Conservation (phyloP, 176 grass and related monocot genomes). For the Leersia perrieri region DNA sequence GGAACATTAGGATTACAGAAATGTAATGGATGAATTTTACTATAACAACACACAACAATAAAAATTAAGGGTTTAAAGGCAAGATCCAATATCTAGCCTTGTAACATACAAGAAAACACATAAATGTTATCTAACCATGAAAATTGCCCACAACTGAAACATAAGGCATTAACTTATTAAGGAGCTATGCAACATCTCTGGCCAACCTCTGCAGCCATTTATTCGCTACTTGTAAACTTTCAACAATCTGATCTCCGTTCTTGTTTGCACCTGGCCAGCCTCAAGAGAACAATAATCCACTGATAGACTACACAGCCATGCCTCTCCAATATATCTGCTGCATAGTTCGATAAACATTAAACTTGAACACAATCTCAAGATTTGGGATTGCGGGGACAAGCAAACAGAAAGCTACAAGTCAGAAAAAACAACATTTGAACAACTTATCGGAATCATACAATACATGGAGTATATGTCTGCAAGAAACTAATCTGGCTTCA, state of each 20-base stretch:
- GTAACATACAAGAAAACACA: neutral
- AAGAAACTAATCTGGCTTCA: neutral
- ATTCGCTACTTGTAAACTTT: neutral
- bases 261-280: neutral
- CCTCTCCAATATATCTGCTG: conserved; percentile 32
- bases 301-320: neutral
- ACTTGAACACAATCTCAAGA: neutral
- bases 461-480: neutral
- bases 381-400: neutral
- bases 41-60: neutral
- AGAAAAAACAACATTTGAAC: neutral
- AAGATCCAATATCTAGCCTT: neutral
- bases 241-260: neutral
- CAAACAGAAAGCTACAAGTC: neutral
- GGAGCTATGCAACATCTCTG: neutral
- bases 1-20: neutral
- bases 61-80: neutral
- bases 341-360: conserved; percentile 1
- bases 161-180: neutral
- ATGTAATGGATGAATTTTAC: neutral
- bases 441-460: neutral
- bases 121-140: neutral
- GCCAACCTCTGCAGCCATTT: conserved; percentile 61
- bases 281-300: conserved; percentile 8
- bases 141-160: neutral